Base-by-base conservation (phyloP, 164 flowering plant species). In the Akebia trifoliata region DNA sequence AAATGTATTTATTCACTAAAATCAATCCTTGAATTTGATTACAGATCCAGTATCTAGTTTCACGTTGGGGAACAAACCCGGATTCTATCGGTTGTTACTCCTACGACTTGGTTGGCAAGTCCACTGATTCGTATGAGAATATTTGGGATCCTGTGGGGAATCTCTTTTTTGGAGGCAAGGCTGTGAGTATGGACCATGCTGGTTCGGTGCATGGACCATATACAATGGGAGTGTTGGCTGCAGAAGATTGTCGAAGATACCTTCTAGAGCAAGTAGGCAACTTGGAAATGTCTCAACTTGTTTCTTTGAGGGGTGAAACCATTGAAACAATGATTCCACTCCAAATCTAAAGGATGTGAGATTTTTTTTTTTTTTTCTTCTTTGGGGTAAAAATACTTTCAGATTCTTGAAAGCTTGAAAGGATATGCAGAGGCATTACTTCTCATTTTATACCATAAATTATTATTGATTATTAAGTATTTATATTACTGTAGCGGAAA, bases 121-220 rank as follows among this genome's bases (percentile, higher is more conserved):
- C 96, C 1, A 72, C 42, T 2, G 95, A 91, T 65, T 31, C 81
- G 34, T 88, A 88, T 34, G 89, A 91, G 51, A 77, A 74, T 57
- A 86, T 91, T 46, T 76, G 77, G 53, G 81, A 79, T 31, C 88
- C 95, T 0, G 55, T 86, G 29, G 88, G 79, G 17, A 83, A 75
- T 69, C 70, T 88, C 6, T 91, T 84, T 76, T 91, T 91, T 56
- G 98, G 76, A 43, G 96, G 96, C 32, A 95, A 88, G 75, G 98
- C 98, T 45, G 92, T 81, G 15, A 86, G 90, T 63, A 65, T 78
- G 75, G 93, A 83, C 14, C 84, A 91, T 66, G 75, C 89, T 46
- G 96, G 96, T 29, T 84, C 96, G 4, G 96, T 91, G 0, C 98
- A 91, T 58, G 96, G 98, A 31, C 96, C 96, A 24, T 91, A 78